Percentiles rank a stretch among this genome's conserved stretches.
Evolutionary conservation across 257 asterid genomes (phyloP).

Genomic region (Gentiana dahurica): DNA sequence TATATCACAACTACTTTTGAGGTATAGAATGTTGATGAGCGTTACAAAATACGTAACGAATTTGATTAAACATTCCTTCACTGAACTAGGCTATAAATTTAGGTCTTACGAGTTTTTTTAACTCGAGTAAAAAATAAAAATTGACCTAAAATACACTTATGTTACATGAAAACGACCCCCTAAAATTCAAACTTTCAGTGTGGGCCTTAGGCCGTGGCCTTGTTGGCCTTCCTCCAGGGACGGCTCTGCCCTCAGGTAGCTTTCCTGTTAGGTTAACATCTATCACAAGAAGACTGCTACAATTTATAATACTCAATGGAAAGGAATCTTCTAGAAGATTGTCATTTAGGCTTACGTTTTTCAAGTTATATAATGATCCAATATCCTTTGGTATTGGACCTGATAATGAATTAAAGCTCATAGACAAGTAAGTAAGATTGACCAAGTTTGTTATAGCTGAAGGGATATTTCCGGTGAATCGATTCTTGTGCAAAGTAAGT

Average conservation of each 20-base stretch:
- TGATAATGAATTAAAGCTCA: slow-evolving; percentile 46
- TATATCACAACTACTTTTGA: too few relatives aligned
- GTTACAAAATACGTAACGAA: too few relatives aligned
- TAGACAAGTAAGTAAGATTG: slow-evolving; percentile 52
- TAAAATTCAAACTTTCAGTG: too few relatives aligned
- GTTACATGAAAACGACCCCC: too few relatives aligned
- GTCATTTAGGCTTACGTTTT: slow-evolving; percentile 37
- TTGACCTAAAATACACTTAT: too few relatives aligned
- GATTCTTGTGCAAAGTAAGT: slow-evolving; percentile 63
- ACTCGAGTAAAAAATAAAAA: too few relatives aligned
- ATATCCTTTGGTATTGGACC: slow-evolving; percentile 52
- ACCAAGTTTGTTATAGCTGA: slow-evolving; percentile 36
- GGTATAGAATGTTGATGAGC: too few relatives aligned
- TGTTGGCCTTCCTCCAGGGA: too few relatives aligned
- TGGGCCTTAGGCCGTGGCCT: too few relatives aligned
- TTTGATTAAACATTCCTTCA: too few relatives aligned
- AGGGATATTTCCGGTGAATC: slow-evolving; percentile 58
- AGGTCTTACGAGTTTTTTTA: too few relatives aligned
- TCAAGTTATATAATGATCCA: slow-evolving; percentile 49
- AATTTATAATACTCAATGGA: slow-evolving; percentile 50
- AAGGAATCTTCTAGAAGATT: slow-evolving; percentile 49
- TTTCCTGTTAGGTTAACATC: slow-evolving; percentile 22
- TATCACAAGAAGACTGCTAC: slow-evolving; percentile 39
- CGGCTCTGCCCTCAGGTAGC: slow-evolving; percentile 38
- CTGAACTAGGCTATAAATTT: too few relatives aligned